phyloP scores from a whole-genome alignment of 345 rosid genomes.

The Salix arbutifolia region DNA sequence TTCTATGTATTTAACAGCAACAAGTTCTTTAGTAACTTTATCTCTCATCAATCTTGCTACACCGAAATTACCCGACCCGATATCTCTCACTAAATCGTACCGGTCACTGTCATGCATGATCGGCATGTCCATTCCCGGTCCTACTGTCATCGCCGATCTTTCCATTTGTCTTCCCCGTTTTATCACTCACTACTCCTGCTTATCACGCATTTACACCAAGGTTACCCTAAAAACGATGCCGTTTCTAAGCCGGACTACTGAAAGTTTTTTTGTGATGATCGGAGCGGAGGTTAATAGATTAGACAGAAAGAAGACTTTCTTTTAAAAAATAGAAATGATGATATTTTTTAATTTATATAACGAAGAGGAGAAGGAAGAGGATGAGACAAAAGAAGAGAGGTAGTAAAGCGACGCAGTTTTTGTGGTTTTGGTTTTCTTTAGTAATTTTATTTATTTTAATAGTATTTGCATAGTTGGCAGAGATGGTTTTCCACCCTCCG shows the following conservation, averaged over 20 bases:
- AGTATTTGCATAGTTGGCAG: not conserved
- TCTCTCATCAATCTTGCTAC: constrained; percentile 32
- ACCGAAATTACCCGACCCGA: constrained; percentile 32
- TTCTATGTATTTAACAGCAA: constrained; percentile 32
- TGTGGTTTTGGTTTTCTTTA: not conserved
- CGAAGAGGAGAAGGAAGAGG: not conserved
- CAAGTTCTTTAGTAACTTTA: constrained; percentile 30
- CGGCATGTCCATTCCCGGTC: constrained; percentile 31
- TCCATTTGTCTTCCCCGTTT: constrained; percentile 8
- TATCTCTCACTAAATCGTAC: constrained; percentile 31
- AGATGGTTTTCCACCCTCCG: not conserved
- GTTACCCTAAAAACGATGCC: not conserved
- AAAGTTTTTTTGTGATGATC: not conserved
- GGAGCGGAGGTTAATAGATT: not conserved
- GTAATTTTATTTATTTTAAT: not conserved
- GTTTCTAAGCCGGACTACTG: not conserved
- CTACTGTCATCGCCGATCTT: constrained; percentile 22
- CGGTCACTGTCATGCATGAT: constrained; percentile 41
- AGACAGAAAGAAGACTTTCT: constrained; percentile 6
- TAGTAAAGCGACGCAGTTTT: constrained; percentile 15
- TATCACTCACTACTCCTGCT: not conserved
- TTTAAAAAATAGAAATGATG: not conserved
- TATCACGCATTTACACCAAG: constrained; percentile 4
- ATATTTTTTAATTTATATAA: not conserved
- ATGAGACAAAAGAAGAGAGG: constrained; percentile 5